Evolutionary conservation across 2,329 filamentous ascomycete genomes (phyloP), one percentile per base, ranked within the genome.

Genomic region (Acrodontium crateriforme): DNA sequence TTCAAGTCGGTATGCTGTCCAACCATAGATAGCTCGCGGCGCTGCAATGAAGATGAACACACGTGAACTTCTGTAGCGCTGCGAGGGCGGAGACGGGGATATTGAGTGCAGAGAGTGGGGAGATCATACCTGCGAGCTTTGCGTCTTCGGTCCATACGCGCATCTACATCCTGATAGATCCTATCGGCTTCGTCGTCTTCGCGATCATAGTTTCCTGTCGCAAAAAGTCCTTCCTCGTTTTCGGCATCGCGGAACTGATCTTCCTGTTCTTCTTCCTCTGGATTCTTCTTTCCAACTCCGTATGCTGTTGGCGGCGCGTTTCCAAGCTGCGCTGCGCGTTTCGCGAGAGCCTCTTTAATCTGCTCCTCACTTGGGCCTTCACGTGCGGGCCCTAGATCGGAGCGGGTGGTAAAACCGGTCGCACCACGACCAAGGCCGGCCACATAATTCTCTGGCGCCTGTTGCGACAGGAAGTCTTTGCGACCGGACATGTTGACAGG

Each of bases 101-200:
- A 4, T 22, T 26, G 36, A 30, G 31, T 29, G 31, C 17, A 27
- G 27, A 32, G 30, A 21, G 22, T 22, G 35, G 39, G 43, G 27
- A 39, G 32, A 80, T n/a, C 78, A 69, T 71, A 87, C 81, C 81
- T 82, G 71, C 87, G 75, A 43, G 70, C 69, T 62, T 78, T 91
- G 38, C 89, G 68, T 42, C 89, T 71, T 58, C 71, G 80, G 41
- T 91, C 85, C 87, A 98, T 95, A 59, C 80, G 87, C 63, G 94
- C 89, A 48, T 98, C 89, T 39, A 98, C 81, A 50, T 83, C 79
- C 47, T 85, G 78, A 62, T 92, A 98, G 48, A 98, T 93, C 47
- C 81, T 70, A 58, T 98, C 89, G 23, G 89, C 89, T 56, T 98
- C 91, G 48, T 98, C 89, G 49, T 98, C 89, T 31, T 98, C 89